Conservation (phyloP, 495 filamentous ascomycete genomes). For the Penicillium pulvis region DNA sequence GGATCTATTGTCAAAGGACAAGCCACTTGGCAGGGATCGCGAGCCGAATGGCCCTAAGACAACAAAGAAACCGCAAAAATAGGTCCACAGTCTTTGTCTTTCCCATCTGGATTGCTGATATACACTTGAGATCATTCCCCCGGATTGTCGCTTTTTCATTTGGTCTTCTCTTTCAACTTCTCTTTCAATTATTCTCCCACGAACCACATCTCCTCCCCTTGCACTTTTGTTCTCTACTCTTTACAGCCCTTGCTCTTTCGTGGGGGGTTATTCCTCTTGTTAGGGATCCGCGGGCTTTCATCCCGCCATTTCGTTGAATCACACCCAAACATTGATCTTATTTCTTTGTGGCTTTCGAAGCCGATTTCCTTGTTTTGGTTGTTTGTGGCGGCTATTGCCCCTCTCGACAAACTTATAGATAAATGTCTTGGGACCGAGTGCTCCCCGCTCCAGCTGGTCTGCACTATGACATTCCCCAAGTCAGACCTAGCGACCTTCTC, state of each 20-base stretch:
- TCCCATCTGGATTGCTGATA: conserved; percentile 5
- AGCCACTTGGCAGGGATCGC: conserved; percentile 24
- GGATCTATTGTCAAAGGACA: conserved; percentile 34
- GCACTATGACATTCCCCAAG: conserved; percentile 43
- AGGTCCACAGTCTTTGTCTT: conserved; percentile 22
- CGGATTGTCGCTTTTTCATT: not conserved
- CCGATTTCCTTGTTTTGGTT: conserved; percentile 11
- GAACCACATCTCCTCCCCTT: not conserved
- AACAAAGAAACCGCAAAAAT: conserved; percentile 28
- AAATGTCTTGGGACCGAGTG: conserved; percentile 62
- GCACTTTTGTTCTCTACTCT: not conserved
- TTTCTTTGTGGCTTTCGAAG: conserved; percentile 8
- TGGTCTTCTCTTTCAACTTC: not conserved
- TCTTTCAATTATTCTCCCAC: not conserved
- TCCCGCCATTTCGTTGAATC: not conserved
- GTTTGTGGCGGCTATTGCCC: conserved; percentile 14
- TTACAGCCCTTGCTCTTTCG: not conserved
- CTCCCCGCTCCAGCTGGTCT: conserved; percentile 52
- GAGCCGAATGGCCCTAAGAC: conserved; percentile 7
- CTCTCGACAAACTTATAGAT: conserved; percentile 17
- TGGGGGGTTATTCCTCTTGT: not conserved
- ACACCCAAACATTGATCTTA: conserved; percentile 1
- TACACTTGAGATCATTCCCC: not conserved
- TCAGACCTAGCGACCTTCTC: conserved; percentile 43
- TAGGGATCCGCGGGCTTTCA: conserved; percentile 13